Percentiles rank a stretch among this genome's conserved stretches.
Evolutionary conservation across 768 basidiomycete species (phyloP).

Genomic region (Chalciporus chontae): DNA sequence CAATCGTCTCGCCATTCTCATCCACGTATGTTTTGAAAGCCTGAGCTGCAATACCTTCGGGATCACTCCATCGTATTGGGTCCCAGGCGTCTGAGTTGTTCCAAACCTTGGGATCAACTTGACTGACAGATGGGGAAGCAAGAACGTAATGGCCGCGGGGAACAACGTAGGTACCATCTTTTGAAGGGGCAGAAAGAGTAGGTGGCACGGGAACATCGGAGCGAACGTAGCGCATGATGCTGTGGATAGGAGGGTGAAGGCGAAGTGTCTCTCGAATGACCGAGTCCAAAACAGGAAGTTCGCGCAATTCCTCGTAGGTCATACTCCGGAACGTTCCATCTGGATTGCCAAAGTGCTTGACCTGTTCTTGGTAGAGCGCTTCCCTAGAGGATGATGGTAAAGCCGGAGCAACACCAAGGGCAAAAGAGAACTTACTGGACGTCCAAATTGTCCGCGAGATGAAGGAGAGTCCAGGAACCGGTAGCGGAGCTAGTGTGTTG

Average conservation of each 20-base stretch:
- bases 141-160: conserved; percentile 89
- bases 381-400: conserved; percentile 45
- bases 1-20: conserved; percentile 82
- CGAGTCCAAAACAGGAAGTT: conserved; percentile 80
- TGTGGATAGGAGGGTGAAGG: conserved; percentile 94
- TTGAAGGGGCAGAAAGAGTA: conserved; percentile 72
- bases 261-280: conserved; percentile 93
- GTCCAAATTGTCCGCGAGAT: conserved; percentile 73
- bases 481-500: conserved; percentile 97
- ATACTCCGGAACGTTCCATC: conserved; percentile 78
- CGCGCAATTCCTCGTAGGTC: conserved; percentile 82
- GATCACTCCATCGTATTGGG: conserved; percentile 82
- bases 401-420: not conserved
- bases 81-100: conserved; percentile 68
- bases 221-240: conserved; percentile 89
- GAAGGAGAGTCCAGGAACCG: conserved; percentile 85
- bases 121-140: conserved; percentile 83
- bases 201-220: conserved; percentile 80
- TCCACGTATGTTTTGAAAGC: conserved; percentile 75
- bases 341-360: conserved; percentile 71
- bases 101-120: conserved; percentile 86
- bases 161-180: conserved; percentile 74
- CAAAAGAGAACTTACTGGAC: conserved; percentile 56
- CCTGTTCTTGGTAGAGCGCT: conserved; percentile 86
- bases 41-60: conserved; percentile 74